These are phyloP conservation scores for Trypanosomatidae sp. DNA, from an alignment of 208 protist species.

Conservation along the genomic window DNA sequence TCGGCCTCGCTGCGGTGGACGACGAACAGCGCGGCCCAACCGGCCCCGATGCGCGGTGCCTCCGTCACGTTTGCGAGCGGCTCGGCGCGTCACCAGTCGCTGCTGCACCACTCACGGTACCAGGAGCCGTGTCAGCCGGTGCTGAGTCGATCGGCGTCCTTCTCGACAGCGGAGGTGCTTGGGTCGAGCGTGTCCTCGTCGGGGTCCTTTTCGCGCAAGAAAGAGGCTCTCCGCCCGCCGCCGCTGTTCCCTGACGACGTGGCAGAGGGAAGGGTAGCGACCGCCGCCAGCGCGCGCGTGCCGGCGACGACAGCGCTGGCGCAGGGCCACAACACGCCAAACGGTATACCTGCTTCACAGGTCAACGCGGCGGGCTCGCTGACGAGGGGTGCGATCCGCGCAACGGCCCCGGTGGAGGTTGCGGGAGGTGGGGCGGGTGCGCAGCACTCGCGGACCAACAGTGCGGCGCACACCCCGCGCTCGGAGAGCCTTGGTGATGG, in stretches of 20 bases:
- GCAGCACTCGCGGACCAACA: slow-evolving; percentile 1
- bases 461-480: slow-evolving; percentile 12
- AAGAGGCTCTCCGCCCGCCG: slow-evolving; percentile 4
- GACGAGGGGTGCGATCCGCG: no score
- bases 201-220: background rate
- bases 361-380: background rate
- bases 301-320: no score
- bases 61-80: slow-evolving; percentile 27
- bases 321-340: no score
- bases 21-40: slow-evolving; percentile 10
- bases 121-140: slow-evolving; percentile 19
- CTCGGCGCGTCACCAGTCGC: slow-evolving; percentile 9
- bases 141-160: slow-evolving; percentile 5
- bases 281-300: no score
- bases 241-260: background rate
- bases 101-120: slow-evolving; percentile 10
- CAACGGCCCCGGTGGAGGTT: no score
- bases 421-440: no score
- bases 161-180: slow-evolving; percentile 4
- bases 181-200: background rate
- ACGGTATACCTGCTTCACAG: background rate
- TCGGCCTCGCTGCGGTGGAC: slow-evolving; percentile 7
- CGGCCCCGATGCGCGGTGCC: slow-evolving; percentile 21
- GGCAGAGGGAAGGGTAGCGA: background rate
- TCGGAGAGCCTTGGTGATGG: slow-evolving; percentile 9